Evolutionary conservation across 2,329 filamentous ascomycete genomes (phyloP).

Genomic region (Blastomyces parvus): DNA sequence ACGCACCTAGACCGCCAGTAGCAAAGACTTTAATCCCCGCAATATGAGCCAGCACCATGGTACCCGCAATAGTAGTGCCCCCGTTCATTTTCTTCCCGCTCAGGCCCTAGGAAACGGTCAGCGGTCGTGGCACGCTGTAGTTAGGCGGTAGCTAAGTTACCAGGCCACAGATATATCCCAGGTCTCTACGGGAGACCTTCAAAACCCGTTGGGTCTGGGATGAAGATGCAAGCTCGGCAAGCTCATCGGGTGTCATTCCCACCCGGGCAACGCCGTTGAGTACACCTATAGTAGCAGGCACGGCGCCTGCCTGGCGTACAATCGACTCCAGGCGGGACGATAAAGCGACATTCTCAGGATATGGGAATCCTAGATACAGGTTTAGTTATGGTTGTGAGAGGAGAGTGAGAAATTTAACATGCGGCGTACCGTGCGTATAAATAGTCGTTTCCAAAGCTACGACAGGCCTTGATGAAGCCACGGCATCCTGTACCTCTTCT

Average conservation of each 20-base stretch:
- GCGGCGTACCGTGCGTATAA: conserved; percentile 72
- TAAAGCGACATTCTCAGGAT: conserved; percentile 63
- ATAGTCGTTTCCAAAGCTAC: conserved; percentile 94
- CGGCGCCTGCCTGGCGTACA: conserved; percentile 67
- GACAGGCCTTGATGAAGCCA: conserved; percentile 65
- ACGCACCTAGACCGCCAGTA: conserved; percentile 68
- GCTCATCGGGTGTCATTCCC: conserved; percentile 62
- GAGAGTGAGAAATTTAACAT: background rate
- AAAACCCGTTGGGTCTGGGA: conserved; percentile 58
- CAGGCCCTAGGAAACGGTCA: conserved; percentile 44
- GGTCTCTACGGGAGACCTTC: conserved; percentile 80
- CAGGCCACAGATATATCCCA: conserved; percentile 70
- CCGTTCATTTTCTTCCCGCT: conserved; percentile 64
- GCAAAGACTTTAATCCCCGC: conserved; percentile 90
- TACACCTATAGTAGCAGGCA: conserved; percentile 86
- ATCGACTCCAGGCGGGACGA: conserved; percentile 72
- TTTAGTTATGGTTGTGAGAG: conserved; percentile 3
- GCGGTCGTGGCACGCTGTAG: background rate
- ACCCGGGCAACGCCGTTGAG: conserved; percentile 74
- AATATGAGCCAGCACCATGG: conserved; percentile 77
- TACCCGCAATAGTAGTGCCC: conserved; percentile 87
- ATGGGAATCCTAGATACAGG: conserved; percentile 50
- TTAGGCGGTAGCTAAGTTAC: conserved; percentile 37
- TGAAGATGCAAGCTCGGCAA: conserved; percentile 57
- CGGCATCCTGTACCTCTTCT: conserved; percentile 70